A percentile compares a stretch with the other conserved stretches of the same genome.
Conservation (phyloP, 768 basidiomycete species). For the Suillus paluster region DNA sequence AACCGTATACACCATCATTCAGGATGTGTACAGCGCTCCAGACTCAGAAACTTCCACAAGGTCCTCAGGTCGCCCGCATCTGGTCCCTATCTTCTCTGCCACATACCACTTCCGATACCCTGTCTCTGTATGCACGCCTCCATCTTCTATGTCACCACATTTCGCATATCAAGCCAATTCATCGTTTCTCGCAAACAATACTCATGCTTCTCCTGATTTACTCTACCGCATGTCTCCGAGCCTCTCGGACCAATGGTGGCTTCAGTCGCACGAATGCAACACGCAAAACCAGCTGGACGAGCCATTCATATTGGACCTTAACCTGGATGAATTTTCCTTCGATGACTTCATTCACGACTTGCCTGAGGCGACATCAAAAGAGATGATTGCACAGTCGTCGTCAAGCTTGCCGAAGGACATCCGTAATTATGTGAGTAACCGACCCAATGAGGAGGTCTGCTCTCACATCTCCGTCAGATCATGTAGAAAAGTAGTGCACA, state of each 20-base stretch:
- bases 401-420: constrained; percentile 34
- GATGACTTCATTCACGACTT: constrained; percentile 27
- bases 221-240: neutral
- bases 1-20: constrained; percentile 65
- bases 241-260: neutral
- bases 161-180: constrained; percentile 1
- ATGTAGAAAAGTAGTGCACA: constrained; percentile 19
- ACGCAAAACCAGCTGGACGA: constrained; percentile 24
- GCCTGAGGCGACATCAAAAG: constrained; percentile 14
- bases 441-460: neutral
- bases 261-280: neutral
- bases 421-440: constrained; percentile 38
- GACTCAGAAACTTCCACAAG: constrained; percentile 27
- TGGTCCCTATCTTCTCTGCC: constrained; percentile 54
- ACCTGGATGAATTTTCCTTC: constrained; percentile 26
- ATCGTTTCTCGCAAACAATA: neutral
- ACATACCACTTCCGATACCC: constrained; percentile 60
- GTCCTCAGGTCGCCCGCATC: constrained; percentile 27
- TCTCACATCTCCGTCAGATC: constrained; percentile 23
- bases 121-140: constrained; percentile 16
- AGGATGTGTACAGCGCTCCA: constrained; percentile 52
- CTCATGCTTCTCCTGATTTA: constrained; percentile 7
- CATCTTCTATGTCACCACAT: constrained; percentile 21
- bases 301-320: constrained; percentile 37
- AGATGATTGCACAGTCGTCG: constrained; percentile 17